These are phyloP conservation scores for Streptanthus diversifolius DNA, from an alignment of 345 rosid genomes.

Conservation along the genomic window DNA sequence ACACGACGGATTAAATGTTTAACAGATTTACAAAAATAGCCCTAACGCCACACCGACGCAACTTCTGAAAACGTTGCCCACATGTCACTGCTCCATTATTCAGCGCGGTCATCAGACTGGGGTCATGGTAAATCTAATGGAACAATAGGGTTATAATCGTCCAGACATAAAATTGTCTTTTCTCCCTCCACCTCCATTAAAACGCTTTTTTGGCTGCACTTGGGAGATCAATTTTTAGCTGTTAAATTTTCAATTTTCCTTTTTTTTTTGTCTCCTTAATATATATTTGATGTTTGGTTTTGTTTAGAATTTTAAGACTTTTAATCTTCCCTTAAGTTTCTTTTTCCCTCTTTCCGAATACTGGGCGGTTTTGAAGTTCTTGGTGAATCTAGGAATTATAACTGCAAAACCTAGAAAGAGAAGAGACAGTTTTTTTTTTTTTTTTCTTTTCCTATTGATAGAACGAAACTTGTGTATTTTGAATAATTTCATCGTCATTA, in stretches of 20 bases:
- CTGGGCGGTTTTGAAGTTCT: constrained; percentile 9
- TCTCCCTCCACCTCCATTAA: constrained; percentile 2
- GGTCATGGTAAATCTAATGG: constrained; percentile 4
- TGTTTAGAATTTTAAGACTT: background rate
- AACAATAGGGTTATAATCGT: constrained; percentile 5
- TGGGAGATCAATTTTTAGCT: constrained; percentile 14
- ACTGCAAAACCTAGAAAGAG: background rate
- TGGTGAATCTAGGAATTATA: background rate
- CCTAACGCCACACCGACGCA: constrained; percentile 29
- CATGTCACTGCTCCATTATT: constrained; percentile 18
- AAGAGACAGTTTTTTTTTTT: background rate
- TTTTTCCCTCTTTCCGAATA: background rate
- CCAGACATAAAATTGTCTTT: constrained; percentile 16
- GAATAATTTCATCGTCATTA: background rate
- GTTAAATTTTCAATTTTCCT: background rate
- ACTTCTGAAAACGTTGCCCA: constrained; percentile 21
- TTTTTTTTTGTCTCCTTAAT: background rate
- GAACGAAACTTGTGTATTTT: background rate
- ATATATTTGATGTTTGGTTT: background rate
- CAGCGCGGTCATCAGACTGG: constrained; percentile 1
- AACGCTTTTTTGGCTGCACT: constrained; percentile 31
- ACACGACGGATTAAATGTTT: background rate
- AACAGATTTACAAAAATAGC: background rate
- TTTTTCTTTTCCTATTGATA: background rate
- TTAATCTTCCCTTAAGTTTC: background rate